These are phyloP conservation scores for Microbotryum scabiosae DNA, from an alignment of 1,284 basidiomycete genomes.

Conservation along the genomic window DNA sequence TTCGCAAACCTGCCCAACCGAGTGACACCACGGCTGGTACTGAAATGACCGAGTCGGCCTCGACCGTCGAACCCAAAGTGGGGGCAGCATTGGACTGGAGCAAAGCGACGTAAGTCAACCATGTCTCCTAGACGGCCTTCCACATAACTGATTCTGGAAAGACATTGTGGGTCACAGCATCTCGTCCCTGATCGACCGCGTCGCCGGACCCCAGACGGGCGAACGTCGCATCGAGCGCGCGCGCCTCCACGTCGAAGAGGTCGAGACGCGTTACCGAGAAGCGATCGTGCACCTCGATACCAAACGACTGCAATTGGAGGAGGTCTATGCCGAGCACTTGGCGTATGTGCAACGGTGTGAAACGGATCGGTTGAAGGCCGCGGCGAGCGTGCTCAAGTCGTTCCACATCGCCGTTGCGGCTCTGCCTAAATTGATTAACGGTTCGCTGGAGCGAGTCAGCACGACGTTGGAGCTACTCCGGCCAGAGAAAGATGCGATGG, in stretches of 20 bases:
- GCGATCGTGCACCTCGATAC: conserved; percentile 1
- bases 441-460: conserved; percentile 12
- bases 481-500: conserved; percentile 25
- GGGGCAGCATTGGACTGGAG: conserved; percentile 20
- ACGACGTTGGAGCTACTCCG: conserved; percentile 20
- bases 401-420: conserved; percentile 14
- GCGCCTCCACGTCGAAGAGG: conserved; percentile 18
- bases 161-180: conserved; percentile 8
- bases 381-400: conserved; percentile 18
- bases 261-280: conserved; percentile 25
- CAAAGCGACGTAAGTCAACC: conserved; percentile 17
- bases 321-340: conserved; percentile 20
- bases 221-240: conserved; percentile 19
- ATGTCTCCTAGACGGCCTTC: not conserved
- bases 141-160: not conserved
- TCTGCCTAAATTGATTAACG: conserved; percentile 8
- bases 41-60: not conserved
- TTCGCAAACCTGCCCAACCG: not conserved
- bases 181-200: conserved; percentile 17
- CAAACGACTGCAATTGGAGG: conserved; percentile 25
- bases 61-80: conserved; percentile 9
- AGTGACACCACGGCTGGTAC: not conserved
- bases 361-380: conserved; percentile 30
- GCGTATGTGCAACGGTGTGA: conserved; percentile 30
- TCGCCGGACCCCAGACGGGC: conserved; percentile 18